Percentiles rank a stretch among this genome's conserved stretches.
These are phyloP conservation scores for Trichoderma virens DNA, from an alignment of 495 filamentous ascomycete genomes.

Conservation along the genomic window DNA sequence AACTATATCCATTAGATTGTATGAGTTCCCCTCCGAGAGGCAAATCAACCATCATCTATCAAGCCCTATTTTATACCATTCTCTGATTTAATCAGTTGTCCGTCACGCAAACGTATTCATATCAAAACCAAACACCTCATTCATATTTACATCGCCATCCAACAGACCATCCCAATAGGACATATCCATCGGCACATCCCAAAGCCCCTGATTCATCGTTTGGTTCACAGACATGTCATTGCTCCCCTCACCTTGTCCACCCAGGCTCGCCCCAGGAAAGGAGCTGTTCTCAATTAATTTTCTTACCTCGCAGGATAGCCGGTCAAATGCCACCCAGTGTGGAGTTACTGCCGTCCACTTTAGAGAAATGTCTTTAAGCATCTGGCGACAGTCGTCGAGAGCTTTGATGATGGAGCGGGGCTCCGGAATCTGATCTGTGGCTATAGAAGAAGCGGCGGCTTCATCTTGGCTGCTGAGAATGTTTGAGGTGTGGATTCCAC, in stretches of 20 bases:
- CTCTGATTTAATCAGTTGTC: not conserved
- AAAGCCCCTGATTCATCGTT: not conserved
- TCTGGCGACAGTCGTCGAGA: not conserved
- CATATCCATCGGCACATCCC: not conserved
- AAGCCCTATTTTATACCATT: no score
- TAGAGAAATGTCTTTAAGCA: not conserved
- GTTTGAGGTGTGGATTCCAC: not conserved
- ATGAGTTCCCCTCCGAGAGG: no score
- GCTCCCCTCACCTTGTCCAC: not conserved
- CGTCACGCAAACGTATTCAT: not conserved
- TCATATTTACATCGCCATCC: not conserved
- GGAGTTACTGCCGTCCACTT: not conserved
- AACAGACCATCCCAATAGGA: not conserved
- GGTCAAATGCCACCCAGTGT: not conserved
- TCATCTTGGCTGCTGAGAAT: not conserved
- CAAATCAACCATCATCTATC: no score
- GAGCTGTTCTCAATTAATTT: not conserved
- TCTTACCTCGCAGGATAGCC: not conserved
- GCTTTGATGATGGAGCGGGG: not conserved
- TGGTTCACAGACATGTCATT: not conserved
- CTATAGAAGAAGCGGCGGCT: not conserved
- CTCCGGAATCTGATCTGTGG: not conserved
- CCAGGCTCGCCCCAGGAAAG: not conserved
- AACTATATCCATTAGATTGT: no score
- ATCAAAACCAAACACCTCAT: conserved; percentile 1